Percentiles rank a stretch among this genome's conserved stretches.
These are phyloP conservation scores for Cystobasidium ongulense DNA, from an alignment of 768 basidiomycete species.

Conservation along the genomic window DNA sequence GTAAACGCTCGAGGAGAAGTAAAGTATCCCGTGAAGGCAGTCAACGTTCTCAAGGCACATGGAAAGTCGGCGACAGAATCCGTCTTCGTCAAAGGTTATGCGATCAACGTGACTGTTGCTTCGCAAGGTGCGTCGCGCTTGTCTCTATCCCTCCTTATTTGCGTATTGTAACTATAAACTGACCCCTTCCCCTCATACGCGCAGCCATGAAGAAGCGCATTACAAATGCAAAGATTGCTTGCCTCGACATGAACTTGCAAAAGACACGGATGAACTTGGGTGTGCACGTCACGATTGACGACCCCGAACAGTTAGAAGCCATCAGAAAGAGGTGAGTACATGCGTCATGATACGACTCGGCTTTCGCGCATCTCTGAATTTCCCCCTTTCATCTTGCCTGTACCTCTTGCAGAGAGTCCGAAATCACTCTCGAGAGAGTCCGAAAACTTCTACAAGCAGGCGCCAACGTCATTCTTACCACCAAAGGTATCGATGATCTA, in stretches of 20 bases:
- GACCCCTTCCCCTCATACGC: not conserved
- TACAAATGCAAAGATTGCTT: constrained; percentile 89
- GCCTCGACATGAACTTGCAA: constrained; percentile 93
- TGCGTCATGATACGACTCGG: not conserved
- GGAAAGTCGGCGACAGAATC: constrained; percentile 93
- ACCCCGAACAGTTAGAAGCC: constrained; percentile 90
- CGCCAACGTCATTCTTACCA: constrained; percentile 92
- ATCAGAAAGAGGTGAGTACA: constrained; percentile 73
- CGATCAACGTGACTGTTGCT: constrained; percentile 94
- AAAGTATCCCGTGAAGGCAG: constrained; percentile 98
- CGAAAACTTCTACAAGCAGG: constrained; percentile 91
- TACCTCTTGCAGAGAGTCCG: constrained; percentile 63
- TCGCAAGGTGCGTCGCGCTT: constrained; percentile 68
- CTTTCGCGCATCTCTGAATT: not conserved
- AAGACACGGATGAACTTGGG: constrained; percentile 97
- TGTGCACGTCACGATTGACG: constrained; percentile 91
- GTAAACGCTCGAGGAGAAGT: constrained; percentile 87
- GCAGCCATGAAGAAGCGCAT: constrained; percentile 98
- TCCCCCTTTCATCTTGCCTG: not conserved
- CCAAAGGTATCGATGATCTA: constrained; percentile 96
- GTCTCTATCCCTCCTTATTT: no score
- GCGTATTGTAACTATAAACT: not conserved
- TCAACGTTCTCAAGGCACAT: constrained; percentile 95
- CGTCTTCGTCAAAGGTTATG: constrained; percentile 88
- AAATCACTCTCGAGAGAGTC: constrained; percentile 90